Percentiles rank a stretch among this genome's conserved stretches.
phyloP scores from a whole-genome alignment of 805 yeast genomes.

The Wickerhamomyces bisporus region DNA sequence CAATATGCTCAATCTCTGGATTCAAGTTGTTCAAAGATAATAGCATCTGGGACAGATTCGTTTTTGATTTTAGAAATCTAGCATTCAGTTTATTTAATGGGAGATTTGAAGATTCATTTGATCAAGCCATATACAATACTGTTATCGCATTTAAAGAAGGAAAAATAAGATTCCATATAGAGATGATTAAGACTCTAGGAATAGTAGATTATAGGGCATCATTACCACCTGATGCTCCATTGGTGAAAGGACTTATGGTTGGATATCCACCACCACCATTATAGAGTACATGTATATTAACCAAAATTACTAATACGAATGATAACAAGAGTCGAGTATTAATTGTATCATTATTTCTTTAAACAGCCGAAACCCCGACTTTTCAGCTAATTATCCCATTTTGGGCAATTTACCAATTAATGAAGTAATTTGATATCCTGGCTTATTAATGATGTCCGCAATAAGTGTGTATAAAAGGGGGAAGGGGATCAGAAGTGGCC shows the following conservation, averaged over 20 bases:
- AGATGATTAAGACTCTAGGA: neutral
- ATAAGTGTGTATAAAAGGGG: too few relatives aligned
- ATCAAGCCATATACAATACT: slow-evolving; percentile 12
- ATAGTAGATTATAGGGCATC: neutral
- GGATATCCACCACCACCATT: slow-evolving; percentile 1
- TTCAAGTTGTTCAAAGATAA: slow-evolving; percentile 14
- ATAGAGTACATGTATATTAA: neutral
- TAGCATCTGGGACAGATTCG: slow-evolving; percentile 18
- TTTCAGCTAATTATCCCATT: too few relatives aligned
- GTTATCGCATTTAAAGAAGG: slow-evolving; percentile 1
- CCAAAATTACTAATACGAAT: too few relatives aligned
- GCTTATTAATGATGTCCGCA: too few relatives aligned
- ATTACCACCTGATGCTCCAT: neutral
- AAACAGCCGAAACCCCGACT: too few relatives aligned
- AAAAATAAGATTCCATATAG: neutral
- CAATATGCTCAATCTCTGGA: slow-evolving; percentile 17
- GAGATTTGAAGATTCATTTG: slow-evolving; percentile 17
- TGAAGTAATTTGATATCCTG: too few relatives aligned
- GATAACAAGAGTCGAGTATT: too few relatives aligned
- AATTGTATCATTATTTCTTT: too few relatives aligned
- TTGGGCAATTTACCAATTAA: too few relatives aligned
- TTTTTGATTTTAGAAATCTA: slow-evolving; percentile 9
- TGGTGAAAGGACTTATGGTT: neutral
- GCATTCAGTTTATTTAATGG: slow-evolving; percentile 6
- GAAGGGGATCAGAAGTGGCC: too few relatives aligned